Conservation (phyloP, 768 basidiomycete genomes). For the Tricholoma terreum region DNA sequence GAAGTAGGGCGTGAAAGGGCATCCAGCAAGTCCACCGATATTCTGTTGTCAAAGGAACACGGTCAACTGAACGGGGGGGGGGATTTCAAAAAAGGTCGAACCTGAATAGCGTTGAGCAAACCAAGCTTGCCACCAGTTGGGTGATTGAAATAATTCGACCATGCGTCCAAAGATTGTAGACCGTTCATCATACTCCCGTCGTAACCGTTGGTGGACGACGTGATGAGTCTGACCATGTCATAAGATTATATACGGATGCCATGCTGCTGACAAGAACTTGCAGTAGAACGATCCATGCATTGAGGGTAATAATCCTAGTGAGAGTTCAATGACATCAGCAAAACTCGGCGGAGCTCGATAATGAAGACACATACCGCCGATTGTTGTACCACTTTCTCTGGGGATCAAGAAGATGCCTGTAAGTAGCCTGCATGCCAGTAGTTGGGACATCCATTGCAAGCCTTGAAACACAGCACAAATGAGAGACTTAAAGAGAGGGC, state of each 20-base stretch:
- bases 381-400: constrained; percentile 76
- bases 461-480: constrained; percentile 24
- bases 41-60: constrained; percentile 38
- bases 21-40: constrained; percentile 65
- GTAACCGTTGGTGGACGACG: constrained; percentile 73
- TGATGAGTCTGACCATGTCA: constrained; percentile 51
- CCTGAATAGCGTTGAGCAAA: constrained; percentile 74
- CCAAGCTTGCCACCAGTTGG: constrained; percentile 60
- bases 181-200: constrained; percentile 83
- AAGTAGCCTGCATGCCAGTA: constrained; percentile 33
- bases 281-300: constrained; percentile 70
- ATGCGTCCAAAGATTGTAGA: constrained; percentile 64
- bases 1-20: constrained; percentile 68
- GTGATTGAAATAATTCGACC: constrained; percentile 57
- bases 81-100: constrained; percentile 21
- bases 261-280: constrained; percentile 25
- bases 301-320: constrained; percentile 54
- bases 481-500: constrained; percentile 22
- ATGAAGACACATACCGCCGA: constrained; percentile 41
- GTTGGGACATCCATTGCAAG: constrained; percentile 51
- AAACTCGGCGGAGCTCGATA: not conserved
- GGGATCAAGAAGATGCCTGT: constrained; percentile 59
- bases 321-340: not conserved
- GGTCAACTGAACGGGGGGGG: not conserved
- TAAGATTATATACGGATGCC: not conserved